Percentiles rank a stretch among this genome's conserved stretches.
phyloP scores from a whole-genome alignment of 768 basidiomycete species.

The Boletus barrowsii region DNA sequence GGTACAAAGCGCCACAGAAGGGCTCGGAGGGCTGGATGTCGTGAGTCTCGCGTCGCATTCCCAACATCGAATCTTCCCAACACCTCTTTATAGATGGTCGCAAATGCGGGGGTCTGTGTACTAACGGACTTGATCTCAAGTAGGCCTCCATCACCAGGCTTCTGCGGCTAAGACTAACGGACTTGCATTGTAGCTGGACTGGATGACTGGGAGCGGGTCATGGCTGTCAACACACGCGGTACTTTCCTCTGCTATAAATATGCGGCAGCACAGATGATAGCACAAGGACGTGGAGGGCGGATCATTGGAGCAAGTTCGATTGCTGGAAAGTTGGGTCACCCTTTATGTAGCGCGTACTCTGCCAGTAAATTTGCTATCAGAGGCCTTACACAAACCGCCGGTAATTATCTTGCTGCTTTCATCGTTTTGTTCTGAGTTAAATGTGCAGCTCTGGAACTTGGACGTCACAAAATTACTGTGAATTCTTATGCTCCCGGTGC shows the following conservation, averaged over 20 bases:
- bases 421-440: not conserved
- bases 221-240: slow-evolving; percentile 37
- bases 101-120: slow-evolving; percentile 1
- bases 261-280: slow-evolving; percentile 38
- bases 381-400: slow-evolving; percentile 37
- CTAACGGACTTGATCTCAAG: not conserved
- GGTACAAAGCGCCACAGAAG: slow-evolving; percentile 28
- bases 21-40: slow-evolving; percentile 46
- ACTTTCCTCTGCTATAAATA: slow-evolving; percentile 40
- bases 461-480: slow-evolving; percentile 33
- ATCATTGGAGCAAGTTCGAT: slow-evolving; percentile 34
- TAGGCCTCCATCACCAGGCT: not conserved
- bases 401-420: slow-evolving; percentile 15
- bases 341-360: slow-evolving; percentile 1
- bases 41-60: slow-evolving; percentile 25
- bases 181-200: slow-evolving; percentile 23
- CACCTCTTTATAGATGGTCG: slow-evolving; percentile 7
- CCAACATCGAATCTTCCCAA: not conserved
- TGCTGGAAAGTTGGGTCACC: slow-evolving; percentile 28
- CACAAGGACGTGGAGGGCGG: slow-evolving; percentile 37
- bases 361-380: slow-evolving; percentile 36
- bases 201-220: slow-evolving; percentile 38
- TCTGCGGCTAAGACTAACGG: not conserved
- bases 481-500: slow-evolving; percentile 38
- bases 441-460: slow-evolving; percentile 24